These are phyloP conservation scores for Primulina huaijiensis DNA, from an alignment of 257 asterid species.

Conservation along the genomic window DNA sequence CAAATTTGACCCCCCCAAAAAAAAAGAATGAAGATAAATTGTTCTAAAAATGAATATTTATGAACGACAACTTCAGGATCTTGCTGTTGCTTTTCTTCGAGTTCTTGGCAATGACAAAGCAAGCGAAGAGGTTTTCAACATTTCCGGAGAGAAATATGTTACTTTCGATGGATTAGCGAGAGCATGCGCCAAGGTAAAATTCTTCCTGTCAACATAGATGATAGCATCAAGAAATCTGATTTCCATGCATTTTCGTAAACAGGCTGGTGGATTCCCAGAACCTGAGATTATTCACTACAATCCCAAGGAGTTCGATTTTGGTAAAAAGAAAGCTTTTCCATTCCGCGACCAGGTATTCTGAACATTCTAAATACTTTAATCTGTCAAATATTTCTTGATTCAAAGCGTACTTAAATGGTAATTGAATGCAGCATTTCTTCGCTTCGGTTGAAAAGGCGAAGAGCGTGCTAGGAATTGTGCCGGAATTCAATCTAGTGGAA, in stretches of 20 bases:
- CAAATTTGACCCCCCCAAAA: background rate
- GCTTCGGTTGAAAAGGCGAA: conserved; percentile 89
- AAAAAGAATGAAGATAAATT: no score
- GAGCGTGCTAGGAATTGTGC: conserved; percentile 74
- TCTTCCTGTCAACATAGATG: background rate
- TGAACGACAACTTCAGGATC: conserved; percentile 51
- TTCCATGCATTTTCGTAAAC: conserved; percentile 15
- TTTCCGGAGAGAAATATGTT: conserved; percentile 87
- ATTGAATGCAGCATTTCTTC: conserved; percentile 80
- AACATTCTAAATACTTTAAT: background rate
- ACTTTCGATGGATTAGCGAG: conserved; percentile 93
- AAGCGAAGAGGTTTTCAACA: conserved; percentile 83
- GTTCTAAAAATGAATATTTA: background rate
- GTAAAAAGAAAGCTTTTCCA: conserved; percentile 93
- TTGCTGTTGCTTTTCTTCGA: conserved; percentile 71
- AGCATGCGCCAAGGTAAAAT: conserved; percentile 88
- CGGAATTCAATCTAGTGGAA: conserved; percentile 69
- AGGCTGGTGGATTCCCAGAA: conserved; percentile 98
- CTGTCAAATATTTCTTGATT: background rate
- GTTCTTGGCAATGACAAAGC: conserved; percentile 96
- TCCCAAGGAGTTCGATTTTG: conserved; percentile 94
- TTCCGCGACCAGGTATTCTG: conserved; percentile 86
- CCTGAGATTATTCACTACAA: conserved; percentile 93
- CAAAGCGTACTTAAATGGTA: background rate
- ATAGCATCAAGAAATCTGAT: background rate